Evolutionary conservation across 2,329 filamentous ascomycete species (phyloP), one percentile per base, ranked within the genome.

Genomic region (Diaporthe sp.): DNA sequence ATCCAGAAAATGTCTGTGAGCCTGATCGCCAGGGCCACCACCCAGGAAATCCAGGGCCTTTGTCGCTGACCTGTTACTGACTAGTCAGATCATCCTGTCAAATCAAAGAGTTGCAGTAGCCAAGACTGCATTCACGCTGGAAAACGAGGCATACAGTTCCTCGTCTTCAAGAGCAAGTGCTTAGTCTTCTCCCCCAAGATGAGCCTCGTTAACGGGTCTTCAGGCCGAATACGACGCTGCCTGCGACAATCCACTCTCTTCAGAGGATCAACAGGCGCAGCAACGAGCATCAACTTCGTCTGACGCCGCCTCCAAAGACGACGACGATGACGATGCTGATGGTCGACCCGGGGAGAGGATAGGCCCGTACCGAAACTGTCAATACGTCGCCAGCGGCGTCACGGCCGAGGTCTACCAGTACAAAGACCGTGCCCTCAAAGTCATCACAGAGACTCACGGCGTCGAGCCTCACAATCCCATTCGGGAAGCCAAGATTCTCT

Each of bases 401-500:
- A 97, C 95, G 77, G 97, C 96, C 25, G 91, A 93, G 73, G 92
- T 99, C 69, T 98, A 96, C 85, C 93, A 93, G 79, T 92, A 92
- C 55, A 85, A 82, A 31, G 79, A 85, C 71, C 85, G 87, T 25
- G 97, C 96, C 2, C 87, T 99, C 67, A 99, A 99, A 82, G 92
- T 98, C 75, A 98, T 97, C 49, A 92, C 91, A 39, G 92, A 94
- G 44, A 92, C 92, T 51, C 87, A 89, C 72, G 92, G 93, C 85
- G 89, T 92, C 51, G 92, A 94, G 75, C 97, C 97, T 13, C 97
- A 99, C 84, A 92, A 97, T 81, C 93, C 95, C 1, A 86, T 89
- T 62, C 92, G 94, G 58, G 97, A 99, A 86, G 92, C 92, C 71
- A 92, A 92, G 78, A 92, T 98, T 62, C 88, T 99, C 3, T 83